A percentile compares a stretch with the other conserved stretches of the same genome.
phyloP scores from a whole-genome alignment of 2,329 filamentous ascomycete species.

The Pseudogymnoascus pannorum region DNA sequence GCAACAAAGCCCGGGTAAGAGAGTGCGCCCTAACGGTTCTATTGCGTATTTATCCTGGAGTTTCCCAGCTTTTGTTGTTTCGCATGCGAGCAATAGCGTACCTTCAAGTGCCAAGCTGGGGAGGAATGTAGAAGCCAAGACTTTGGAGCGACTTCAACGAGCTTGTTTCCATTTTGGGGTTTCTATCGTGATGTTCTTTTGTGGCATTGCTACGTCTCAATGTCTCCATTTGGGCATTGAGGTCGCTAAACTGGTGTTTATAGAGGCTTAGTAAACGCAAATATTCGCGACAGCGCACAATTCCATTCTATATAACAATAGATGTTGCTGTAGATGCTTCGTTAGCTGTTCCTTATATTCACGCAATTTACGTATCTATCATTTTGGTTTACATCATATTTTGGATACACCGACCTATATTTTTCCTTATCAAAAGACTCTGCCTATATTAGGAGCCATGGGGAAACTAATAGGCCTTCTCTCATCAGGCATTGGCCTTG shows the following conservation, averaged over 20 bases:
- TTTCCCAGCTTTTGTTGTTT: too few relatives aligned
- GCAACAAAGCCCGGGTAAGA: too few relatives aligned
- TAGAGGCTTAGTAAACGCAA: background rate
- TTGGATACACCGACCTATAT: too few relatives aligned
- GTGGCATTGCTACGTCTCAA: background rate
- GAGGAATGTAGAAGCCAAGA: too few relatives aligned
- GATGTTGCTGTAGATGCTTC: background rate
- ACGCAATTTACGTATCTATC: background rate
- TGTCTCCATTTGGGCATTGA: background rate
- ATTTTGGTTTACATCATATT: too few relatives aligned
- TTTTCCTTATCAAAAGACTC: background rate
- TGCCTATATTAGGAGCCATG: background rate
- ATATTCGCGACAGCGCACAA: background rate
- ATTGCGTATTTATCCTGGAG: too few relatives aligned
- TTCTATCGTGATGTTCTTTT: background rate
- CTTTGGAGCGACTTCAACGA: background rate
- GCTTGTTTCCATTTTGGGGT: background rate
- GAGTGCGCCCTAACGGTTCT: too few relatives aligned
- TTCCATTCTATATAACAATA: background rate
- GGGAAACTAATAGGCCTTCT: background rate
- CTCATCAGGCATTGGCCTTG: background rate
- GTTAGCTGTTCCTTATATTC: background rate
- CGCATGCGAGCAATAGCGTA: too few relatives aligned
- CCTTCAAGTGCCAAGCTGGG: too few relatives aligned
- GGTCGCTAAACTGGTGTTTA: background rate